These are phyloP conservation scores for Apophysomyces sp. DNA, from an alignment of 371 early-diverging fungal species.

Conservation along the genomic window DNA sequence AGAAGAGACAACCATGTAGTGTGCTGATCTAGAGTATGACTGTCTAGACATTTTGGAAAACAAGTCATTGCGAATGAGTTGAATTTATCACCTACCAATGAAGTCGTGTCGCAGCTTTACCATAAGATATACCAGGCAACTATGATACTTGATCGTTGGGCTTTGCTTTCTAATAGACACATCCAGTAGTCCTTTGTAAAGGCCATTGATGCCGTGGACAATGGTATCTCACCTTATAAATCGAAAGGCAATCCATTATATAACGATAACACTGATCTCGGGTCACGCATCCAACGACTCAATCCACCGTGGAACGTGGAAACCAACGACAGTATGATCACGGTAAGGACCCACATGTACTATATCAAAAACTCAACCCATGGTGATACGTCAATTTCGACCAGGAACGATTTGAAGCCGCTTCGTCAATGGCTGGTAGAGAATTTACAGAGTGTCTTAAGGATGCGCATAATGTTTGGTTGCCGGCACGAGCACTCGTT, in stretches of 20 bases:
- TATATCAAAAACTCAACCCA: no score
- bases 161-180: no score
- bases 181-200: background rate
- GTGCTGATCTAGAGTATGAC: slow-evolving; percentile 14
- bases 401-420: slow-evolving; percentile 11
- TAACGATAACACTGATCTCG: slow-evolving; percentile 1
- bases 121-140: slow-evolving; percentile 65
- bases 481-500: slow-evolving; percentile 3
- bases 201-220: slow-evolving; percentile 5
- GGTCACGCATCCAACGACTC: background rate
- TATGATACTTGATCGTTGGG: no score
- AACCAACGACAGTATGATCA: background rate
- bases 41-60: slow-evolving; percentile 71
- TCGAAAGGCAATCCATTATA: background rate
- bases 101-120: slow-evolving; percentile 53
- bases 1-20: background rate
- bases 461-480: background rate
- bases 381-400: no score
- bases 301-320: slow-evolving; percentile 4
- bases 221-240: background rate
- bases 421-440: background rate
- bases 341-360: no score
- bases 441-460: background rate
- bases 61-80: slow-evolving; percentile 61
- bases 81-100: slow-evolving; percentile 35